These are phyloP conservation scores for Globisporangium barbulae DNA, from an alignment of 352 stramenopile genomes.

Conservation along the genomic window DNA sequence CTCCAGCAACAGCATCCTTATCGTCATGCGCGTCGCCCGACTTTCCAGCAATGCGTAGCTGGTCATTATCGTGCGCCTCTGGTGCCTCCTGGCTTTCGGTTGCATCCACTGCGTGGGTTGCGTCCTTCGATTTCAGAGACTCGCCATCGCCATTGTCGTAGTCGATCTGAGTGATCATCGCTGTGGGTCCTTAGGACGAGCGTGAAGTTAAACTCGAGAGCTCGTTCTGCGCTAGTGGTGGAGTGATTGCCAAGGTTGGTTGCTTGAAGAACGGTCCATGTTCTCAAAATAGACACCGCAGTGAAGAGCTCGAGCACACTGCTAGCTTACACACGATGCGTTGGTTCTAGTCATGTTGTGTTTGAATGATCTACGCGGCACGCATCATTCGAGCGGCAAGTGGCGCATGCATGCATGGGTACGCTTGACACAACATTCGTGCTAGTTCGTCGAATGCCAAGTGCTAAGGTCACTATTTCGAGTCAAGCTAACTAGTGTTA, in stretches of 20 bases:
- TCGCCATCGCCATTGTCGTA: background rate
- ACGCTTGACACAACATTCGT: background rate
- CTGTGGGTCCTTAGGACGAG: background rate
- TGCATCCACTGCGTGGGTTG: background rate
- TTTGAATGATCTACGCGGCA: too few species aligned
- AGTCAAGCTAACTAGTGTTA: background rate
- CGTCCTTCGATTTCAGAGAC: too few species aligned
- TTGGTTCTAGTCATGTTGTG: too few species aligned
- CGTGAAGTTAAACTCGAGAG: too few species aligned
- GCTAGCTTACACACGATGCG: too few species aligned
- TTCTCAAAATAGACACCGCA: background rate
- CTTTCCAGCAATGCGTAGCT: background rate
- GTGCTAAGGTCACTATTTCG: background rate
- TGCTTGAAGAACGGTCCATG: background rate
- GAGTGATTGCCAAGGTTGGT: background rate
- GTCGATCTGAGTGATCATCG: slow-evolving; percentile 1
- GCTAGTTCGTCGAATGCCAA: too few species aligned
- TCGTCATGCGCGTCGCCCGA: background rate
- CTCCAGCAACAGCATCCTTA: background rate
- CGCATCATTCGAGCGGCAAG: background rate
- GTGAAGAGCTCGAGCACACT: background rate
- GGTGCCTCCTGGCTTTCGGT: background rate
- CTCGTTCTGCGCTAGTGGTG: background rate
- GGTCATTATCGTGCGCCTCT: background rate
- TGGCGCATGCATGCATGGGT: background rate